phyloP scores from a whole-genome alignment of 345 rosid genomes.

The Dipteronia dyeriana region DNA sequence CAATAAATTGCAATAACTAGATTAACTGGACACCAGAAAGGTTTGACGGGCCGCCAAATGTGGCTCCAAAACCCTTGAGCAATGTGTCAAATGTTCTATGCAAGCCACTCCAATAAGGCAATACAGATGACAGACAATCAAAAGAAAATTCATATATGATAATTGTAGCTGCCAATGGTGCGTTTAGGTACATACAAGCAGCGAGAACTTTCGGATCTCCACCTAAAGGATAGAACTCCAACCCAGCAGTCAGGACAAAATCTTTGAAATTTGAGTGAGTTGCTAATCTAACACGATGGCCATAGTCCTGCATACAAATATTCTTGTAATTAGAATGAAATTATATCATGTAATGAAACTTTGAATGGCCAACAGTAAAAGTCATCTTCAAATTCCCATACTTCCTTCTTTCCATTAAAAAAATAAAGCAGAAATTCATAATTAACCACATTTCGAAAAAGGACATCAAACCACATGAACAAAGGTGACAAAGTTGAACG shows the following conservation, averaged over 20 bases:
- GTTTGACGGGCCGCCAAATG: background rate
- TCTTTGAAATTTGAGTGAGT: slow-evolving; percentile 98
- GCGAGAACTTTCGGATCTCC: slow-evolving; percentile 99
- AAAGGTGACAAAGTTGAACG: background rate
- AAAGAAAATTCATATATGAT: slow-evolving; percentile 7
- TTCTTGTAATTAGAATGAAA: slow-evolving; percentile 9
- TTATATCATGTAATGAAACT: background rate
- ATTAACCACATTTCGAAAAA: background rate
- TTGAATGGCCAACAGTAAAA: slow-evolving; percentile 1
- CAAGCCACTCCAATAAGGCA: slow-evolving; percentile 11
- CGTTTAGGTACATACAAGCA: slow-evolving; percentile 69
- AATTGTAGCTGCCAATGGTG: slow-evolving; percentile 14
- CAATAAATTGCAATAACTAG: background rate
- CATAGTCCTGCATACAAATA: slow-evolving; percentile 78
- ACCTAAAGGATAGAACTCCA: slow-evolving; percentile 94
- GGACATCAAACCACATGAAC: background rate
- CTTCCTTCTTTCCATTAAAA: slow-evolving; percentile 1
- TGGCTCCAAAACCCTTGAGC: background rate
- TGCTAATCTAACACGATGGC: slow-evolving; percentile 99
- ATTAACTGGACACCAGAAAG: background rate
- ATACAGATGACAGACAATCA: background rate
- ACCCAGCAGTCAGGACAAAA: slow-evolving; percentile 94
- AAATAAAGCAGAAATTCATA: slow-evolving; percentile 7
- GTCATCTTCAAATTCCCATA: background rate
- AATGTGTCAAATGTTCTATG: background rate